Evolutionary conservation across 352 stramenopile species (phyloP), one percentile per base, ranked within the genome.

Genomic region (Aphanomyces astaci): DNA sequence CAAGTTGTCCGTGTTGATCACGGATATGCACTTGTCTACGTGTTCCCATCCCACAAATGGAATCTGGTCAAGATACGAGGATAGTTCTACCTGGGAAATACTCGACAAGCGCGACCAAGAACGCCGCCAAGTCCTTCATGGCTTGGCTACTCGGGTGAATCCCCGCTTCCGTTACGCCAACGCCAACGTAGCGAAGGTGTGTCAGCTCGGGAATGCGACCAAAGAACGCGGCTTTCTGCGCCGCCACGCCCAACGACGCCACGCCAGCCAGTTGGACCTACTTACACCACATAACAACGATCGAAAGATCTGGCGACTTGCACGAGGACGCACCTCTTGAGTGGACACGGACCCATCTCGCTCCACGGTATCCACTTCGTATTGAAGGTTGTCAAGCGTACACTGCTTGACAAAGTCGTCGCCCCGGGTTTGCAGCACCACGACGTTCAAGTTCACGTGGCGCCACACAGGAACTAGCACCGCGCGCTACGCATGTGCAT

Each of bases 1-100:
- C 24, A 93, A 67, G 52, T 94, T 94, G 69, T 94, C 84, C 54
- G 82, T 94, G 72, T 89, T 90, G 65, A 93, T 78, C 4, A 94
- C 60, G 24, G 78, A 90, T 2, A 94, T 40, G n/a, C 54, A 46
- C 17, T 81, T 80, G 28, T 76, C 73, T 82, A 48, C n/a, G 32
- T 49, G 64, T n/a, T n/a, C n/a, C n/a, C n/a, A n/a, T n/a, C n/a
- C n/a, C n/a, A n/a, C n/a, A n/a, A n/a, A n/a, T n/a, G n/a, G n/a
- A n/a, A n/a, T n/a, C n/a, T n/a, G n/a, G n/a, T n/a, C n/a, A n/a
- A n/a, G n/a, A n/a, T n/a, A n/a, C n/a, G n/a, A n/a, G n/a, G n/a
- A n/a, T n/a, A n/a, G 3, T 22, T n/a, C 9, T 75, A 82, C 77
- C 56, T 48, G 81, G 78, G 28, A 82, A 66, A 69, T 54, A 22